Evolutionary conservation across 2,329 filamentous ascomycete genomes (phyloP).

Genomic region (Clarireedia homoeocarpa): DNA sequence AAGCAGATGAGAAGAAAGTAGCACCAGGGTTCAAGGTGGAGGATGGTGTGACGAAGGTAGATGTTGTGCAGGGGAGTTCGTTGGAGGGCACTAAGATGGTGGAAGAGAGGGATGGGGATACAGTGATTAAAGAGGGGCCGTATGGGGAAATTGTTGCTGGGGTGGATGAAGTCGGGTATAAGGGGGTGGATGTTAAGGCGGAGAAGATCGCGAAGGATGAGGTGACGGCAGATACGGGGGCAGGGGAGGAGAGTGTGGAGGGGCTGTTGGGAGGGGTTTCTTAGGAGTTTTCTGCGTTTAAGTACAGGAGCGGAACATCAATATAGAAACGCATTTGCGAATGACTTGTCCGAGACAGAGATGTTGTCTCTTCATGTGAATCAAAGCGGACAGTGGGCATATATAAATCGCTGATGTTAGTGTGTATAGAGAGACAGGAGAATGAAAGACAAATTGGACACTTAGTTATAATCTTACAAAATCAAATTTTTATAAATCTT

Average conservation of each 20-base stretch:
- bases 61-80: slow-evolving; percentile 11
- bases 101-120: slow-evolving; percentile 7
- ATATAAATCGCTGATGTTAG: too few species aligned
- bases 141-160: slow-evolving; percentile 18
- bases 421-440: too few species aligned
- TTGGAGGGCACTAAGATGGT: slow-evolving; percentile 17
- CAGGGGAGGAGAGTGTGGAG: slow-evolving; percentile 2
- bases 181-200: slow-evolving; percentile 17
- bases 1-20: slow-evolving; percentile 3
- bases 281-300: background rate
- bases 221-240: slow-evolving; percentile 10
- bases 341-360: too few species aligned
- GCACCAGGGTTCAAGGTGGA: slow-evolving; percentile 17
- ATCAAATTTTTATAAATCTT: too few species aligned
- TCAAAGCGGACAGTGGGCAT: too few species aligned
- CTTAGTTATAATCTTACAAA: too few species aligned
- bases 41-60: slow-evolving; percentile 19
- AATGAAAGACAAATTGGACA: too few species aligned
- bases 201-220: slow-evolving; percentile 21
- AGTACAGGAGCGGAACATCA: too few species aligned
- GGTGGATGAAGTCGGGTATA: slow-evolving; percentile 6
- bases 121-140: slow-evolving; percentile 20
- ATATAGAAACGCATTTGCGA: too few species aligned
- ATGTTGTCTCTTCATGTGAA: too few species aligned
- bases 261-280: slow-evolving; percentile 1